Conservation (phyloP, 2,329 filamentous ascomycete genomes). For the Talaromyces funiculosus region DNA sequence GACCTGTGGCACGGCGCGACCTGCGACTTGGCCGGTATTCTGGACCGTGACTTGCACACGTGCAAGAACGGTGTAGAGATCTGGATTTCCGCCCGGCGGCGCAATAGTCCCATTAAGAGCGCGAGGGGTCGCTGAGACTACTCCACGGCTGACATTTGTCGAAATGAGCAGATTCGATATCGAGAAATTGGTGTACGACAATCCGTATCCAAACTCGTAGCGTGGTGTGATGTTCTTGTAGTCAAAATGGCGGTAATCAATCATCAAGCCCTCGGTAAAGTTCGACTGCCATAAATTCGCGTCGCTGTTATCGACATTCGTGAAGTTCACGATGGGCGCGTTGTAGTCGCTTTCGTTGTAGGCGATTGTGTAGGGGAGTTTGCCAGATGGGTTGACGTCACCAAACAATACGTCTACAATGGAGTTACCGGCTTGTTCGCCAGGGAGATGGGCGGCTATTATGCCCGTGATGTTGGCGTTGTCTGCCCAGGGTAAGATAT, state of each 20-base stretch:
- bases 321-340: conserved; percentile 45
- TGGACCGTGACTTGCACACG: conserved; percentile 44
- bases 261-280: conserved; percentile 48
- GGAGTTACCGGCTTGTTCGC: conserved; percentile 64
- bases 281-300: conserved; percentile 46
- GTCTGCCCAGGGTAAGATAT: conserved; percentile 65
- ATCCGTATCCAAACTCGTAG: conserved; percentile 54
- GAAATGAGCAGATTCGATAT: conserved; percentile 9
- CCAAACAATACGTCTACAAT: conserved; percentile 63
- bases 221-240: conserved; percentile 44
- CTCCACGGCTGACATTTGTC: background rate
- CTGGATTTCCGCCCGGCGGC: conserved; percentile 49
- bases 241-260: conserved; percentile 55
- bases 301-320: conserved; percentile 7
- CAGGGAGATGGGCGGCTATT: conserved; percentile 66
- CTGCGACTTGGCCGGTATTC: conserved; percentile 48
- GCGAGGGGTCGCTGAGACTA: background rate
- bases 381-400: conserved; percentile 59
- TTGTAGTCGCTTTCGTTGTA: conserved; percentile 14
- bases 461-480: conserved; percentile 55
- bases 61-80: conserved; percentile 50
- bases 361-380: conserved; percentile 47
- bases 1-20: conserved; percentile 51
- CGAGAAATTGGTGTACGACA: conserved; percentile 24
- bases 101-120: conserved; percentile 11